Base-by-base conservation (phyloP, 2,329 filamentous ascomycete species). In the Raffaelea deltoideospora region DNA sequence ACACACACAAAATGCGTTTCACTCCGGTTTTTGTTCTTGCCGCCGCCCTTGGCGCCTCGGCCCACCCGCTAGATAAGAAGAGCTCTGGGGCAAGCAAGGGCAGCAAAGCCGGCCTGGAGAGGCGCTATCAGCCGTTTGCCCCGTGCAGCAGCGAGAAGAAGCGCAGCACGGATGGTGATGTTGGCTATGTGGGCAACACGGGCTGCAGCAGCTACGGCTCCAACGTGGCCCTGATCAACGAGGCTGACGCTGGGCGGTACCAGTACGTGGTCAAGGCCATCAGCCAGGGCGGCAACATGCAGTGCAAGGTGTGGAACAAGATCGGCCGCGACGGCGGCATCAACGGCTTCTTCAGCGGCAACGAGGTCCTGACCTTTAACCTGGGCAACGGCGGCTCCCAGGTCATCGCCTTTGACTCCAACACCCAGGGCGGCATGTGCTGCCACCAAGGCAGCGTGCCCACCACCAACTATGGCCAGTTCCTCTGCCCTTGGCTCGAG, bases 231-330 rank as follows among this genome's bases (percentile, higher is more conserved):
- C 42, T 56, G 23, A 50, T 70, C 40, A 15, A 40, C 31, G 46
- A 54, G 43, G 47, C 45, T 39, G 48, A 59, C 34, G 53, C 52
- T 41, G 34, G 47, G 41, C 36, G 57, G 43, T 70, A 69, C 56
- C 42, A 61, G 37, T 65, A 68, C 57, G 53, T 54, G 17, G 42
- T 56, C 41, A 53, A 53, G 43, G 63, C 67, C 49, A 51, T 49
- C 48, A 57, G 54, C 35, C 51, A 53, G 35, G 49, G 38, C 43
- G 35, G 34, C 26, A 35, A 41, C 31, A 53, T 56, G 38, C 29
- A 51, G 31, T 68, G 67, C 48, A 47, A 48, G 26, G 63, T 59
- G 57, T 67, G 53, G 56, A 65, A 67, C 62, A 71, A 71, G 64
- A 67, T 69, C 37, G 66, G 65, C 31, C 48, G 53, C 13, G 45